Conservation (phyloP, 129 eudicot species). For the Tanacetum coccineum region DNA sequence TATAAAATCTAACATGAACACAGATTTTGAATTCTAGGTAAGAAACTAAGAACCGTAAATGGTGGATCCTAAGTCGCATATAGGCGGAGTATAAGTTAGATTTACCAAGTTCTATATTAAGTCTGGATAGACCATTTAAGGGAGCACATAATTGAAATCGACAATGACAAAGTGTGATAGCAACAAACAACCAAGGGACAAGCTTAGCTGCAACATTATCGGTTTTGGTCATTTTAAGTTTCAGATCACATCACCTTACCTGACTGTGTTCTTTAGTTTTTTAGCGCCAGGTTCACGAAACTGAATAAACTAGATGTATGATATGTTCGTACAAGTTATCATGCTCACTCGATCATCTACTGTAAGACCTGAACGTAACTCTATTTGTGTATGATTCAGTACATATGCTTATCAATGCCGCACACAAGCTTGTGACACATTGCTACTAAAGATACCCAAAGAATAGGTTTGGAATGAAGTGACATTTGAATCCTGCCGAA, state of each 20-base stretch:
- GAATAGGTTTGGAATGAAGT: background rate
- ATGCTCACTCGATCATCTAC: background rate
- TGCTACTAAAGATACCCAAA: background rate
- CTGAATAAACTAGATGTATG: too few relatives aligned
- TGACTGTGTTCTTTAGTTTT: background rate
- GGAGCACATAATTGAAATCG: slow-evolving; percentile 20
- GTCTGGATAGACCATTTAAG: slow-evolving; percentile 20
- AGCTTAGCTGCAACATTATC: background rate
- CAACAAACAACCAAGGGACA: slow-evolving; percentile 14
- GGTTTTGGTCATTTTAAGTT: slow-evolving; percentile 1
- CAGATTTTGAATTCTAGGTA: too few relatives aligned
- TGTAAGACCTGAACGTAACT: background rate
- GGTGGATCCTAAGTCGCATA: too few relatives aligned
- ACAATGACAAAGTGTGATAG: slow-evolving; percentile 25
- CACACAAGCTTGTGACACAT: background rate
- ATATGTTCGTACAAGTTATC: too few relatives aligned
- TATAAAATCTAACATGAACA: too few relatives aligned
- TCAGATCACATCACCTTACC: background rate
- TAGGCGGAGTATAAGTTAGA: too few relatives aligned
- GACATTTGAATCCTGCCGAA: background rate
- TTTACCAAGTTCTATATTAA: too few relatives aligned
- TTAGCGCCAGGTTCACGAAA: background rate
- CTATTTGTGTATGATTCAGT: too few relatives aligned
- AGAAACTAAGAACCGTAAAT: too few relatives aligned
- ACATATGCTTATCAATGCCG: background rate